Conservation (phyloP, 495 filamentous ascomycete genomes). For the Lasiosphaeria hispida region DNA sequence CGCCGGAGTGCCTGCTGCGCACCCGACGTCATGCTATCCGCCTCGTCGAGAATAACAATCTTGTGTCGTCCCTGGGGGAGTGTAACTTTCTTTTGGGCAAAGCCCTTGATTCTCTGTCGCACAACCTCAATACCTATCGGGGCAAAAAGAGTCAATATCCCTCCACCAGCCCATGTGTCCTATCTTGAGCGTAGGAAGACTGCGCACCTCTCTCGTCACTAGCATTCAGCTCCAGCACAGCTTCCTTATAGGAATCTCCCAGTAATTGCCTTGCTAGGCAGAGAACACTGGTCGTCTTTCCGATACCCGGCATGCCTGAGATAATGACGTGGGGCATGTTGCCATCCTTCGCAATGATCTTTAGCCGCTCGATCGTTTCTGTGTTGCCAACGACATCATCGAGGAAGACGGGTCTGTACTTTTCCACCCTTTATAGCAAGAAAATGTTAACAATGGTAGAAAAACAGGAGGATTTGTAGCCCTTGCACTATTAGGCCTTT, state of each 20-base stretch:
- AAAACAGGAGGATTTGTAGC: slow-evolving; percentile 15
- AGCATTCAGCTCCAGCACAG: slow-evolving; percentile 92
- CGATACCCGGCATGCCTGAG: slow-evolving; percentile 97
- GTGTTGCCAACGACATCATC: slow-evolving; percentile 97
- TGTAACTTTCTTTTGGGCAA: slow-evolving; percentile 99
- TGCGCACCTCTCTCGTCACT: slow-evolving; percentile 82
- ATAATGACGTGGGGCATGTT: slow-evolving; percentile 99
- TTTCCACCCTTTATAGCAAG: slow-evolving; percentile 75
- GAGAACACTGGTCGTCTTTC: slow-evolving; percentile 94
- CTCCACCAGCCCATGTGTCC: neutral
- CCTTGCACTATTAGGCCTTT: neutral
- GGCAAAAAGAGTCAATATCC: neutral
- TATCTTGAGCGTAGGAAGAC: neutral
- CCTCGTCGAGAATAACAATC: slow-evolving; percentile 95
- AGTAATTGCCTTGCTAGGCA: slow-evolving; percentile 91
- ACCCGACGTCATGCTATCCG: slow-evolving; percentile 95
- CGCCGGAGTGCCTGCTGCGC: slow-evolving; percentile 93
- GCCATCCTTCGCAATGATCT: slow-evolving; percentile 98
- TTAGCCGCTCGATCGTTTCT: slow-evolving; percentile 94
- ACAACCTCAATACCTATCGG: slow-evolving; percentile 87
- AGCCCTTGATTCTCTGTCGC: slow-evolving; percentile 96
- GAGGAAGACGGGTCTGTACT: slow-evolving; percentile 90
- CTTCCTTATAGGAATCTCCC: slow-evolving; percentile 95
- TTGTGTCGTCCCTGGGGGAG: slow-evolving; percentile 89
- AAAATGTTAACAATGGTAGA: neutral